Conservation (phyloP, 1,284 basidiomycete genomes). For the Vanrija sp. region DNA sequence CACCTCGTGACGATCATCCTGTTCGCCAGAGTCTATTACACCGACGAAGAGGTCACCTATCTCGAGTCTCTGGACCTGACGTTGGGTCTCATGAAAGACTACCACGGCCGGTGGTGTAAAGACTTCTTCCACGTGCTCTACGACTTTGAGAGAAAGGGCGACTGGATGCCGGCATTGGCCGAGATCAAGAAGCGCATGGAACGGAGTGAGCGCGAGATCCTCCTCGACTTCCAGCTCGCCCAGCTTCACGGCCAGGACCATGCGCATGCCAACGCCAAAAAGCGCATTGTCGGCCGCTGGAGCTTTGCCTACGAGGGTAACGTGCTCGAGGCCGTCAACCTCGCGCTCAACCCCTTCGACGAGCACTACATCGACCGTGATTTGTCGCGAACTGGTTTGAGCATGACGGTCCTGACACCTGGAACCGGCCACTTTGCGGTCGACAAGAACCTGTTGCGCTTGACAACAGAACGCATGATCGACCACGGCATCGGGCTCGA, state of each 20-base stretch:
- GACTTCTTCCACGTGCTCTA: conserved; percentile 95
- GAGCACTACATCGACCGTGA: conserved; percentile 96
- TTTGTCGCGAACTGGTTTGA: conserved; percentile 82
- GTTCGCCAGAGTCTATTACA: conserved; percentile 90
- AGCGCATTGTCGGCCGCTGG: conserved; percentile 45
- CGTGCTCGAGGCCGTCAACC: conserved; percentile 87
- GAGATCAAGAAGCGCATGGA: conserved; percentile 83
- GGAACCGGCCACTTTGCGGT: conserved; percentile 94
- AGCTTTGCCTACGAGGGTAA: conserved; percentile 80
- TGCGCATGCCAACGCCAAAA: conserved; percentile 26
- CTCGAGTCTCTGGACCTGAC: conserved; percentile 41
- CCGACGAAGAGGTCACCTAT: conserved; percentile 72
- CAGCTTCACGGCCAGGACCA: conserved; percentile 38
- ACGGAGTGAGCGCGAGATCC: conserved; percentile 80
- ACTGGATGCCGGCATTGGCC: conserved; percentile 83
- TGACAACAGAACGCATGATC: conserved; percentile 93
- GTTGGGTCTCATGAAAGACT: conserved; percentile 67
- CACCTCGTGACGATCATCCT: conserved; percentile 93
- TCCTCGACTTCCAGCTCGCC: conserved; percentile 70
- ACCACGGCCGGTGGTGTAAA: conserved; percentile 77
- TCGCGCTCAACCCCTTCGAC: conserved; percentile 88
- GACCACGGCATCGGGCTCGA: conserved; percentile 91
- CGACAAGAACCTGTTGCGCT: conserved; percentile 78
- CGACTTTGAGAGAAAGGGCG: conserved; percentile 79
- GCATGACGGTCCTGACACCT: conserved; percentile 82